Conservation (phyloP, 257 asterid species). For the Ophiorrhiza pumila region DNA sequence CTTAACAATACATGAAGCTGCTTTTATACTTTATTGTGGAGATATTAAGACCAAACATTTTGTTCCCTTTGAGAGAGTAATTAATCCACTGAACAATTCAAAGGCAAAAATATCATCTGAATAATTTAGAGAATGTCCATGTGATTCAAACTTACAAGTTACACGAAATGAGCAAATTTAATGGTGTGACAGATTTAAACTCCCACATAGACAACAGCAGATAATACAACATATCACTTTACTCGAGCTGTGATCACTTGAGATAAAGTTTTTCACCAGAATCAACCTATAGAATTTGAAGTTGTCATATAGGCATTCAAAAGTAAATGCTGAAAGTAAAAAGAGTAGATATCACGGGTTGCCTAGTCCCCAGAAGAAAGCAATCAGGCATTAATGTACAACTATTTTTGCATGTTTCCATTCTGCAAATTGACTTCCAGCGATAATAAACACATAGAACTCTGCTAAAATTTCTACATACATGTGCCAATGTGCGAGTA, state of each 20-base stretch:
- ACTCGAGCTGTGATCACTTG: neutral
- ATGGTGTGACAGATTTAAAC: neutral
- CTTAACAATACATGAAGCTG: neutral
- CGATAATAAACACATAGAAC: neutral
- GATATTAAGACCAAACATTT: neutral
- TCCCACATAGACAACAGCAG: neutral
- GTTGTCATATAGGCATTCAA: neutral
- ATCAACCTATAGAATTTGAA: neutral
- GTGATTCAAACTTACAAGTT: neutral
- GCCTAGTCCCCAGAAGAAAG: neutral
- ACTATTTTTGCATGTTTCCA: neutral
- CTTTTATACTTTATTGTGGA: neutral
- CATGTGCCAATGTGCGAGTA: neutral
- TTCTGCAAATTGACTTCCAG: neutral
- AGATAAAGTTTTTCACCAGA: neutral
- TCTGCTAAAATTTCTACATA: neutral
- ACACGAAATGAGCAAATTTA: neutral
- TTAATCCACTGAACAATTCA: neutral
- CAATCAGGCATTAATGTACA: neutral
- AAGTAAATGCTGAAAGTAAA: neutral
- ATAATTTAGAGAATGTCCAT: neutral
- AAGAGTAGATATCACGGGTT: neutral
- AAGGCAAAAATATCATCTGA: neutral
- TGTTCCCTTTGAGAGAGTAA: neutral
- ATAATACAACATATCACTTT: neutral